phyloP scores from a whole-genome alignment of 306 rosid genomes.

The Lablab purpureus region DNA sequence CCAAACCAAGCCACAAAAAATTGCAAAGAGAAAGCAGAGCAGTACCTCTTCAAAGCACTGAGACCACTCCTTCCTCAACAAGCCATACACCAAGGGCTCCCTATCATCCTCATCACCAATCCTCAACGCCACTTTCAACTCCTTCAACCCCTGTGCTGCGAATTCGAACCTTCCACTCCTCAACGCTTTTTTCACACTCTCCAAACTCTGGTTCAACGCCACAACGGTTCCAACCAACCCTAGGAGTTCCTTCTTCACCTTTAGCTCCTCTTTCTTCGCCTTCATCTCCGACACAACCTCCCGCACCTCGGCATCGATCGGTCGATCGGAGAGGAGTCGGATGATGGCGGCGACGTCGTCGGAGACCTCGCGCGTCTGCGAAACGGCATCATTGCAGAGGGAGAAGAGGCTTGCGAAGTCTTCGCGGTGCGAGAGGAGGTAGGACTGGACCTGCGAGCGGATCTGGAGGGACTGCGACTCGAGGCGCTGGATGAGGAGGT shows the following conservation, averaged over 20 bases:
- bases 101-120: slow-evolving; percentile 50
- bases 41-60: slow-evolving; percentile 89
- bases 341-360: slow-evolving; percentile 55
- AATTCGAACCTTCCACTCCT: slow-evolving; percentile 68
- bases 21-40: not conserved
- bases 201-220: slow-evolving; percentile 57
- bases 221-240: slow-evolving; percentile 66
- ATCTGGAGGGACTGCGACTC: slow-evolving; percentile 90
- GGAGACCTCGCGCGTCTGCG: slow-evolving; percentile 61
- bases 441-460: slow-evolving; percentile 76
- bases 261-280: slow-evolving; percentile 62
- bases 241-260: slow-evolving; percentile 67
- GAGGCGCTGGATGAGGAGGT: slow-evolving; percentile 91
- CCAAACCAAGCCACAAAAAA: not conserved
- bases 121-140: slow-evolving; percentile 67
- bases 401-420: slow-evolving; percentile 79
- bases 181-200: slow-evolving; percentile 67
- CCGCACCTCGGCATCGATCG: slow-evolving; percentile 62
- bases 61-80: slow-evolving; percentile 83
- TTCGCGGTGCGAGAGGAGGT: slow-evolving; percentile 73
- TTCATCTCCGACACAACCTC: slow-evolving; percentile 68
- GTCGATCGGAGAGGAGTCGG: slow-evolving; percentile 58
- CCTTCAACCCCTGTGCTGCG: slow-evolving; percentile 73
- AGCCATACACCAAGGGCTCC: slow-evolving; percentile 83
- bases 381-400: slow-evolving; percentile 76